phyloP scores from a whole-genome alignment of 108 stramenopile genomes.

The Nannochloropsis gaditana region DNA sequence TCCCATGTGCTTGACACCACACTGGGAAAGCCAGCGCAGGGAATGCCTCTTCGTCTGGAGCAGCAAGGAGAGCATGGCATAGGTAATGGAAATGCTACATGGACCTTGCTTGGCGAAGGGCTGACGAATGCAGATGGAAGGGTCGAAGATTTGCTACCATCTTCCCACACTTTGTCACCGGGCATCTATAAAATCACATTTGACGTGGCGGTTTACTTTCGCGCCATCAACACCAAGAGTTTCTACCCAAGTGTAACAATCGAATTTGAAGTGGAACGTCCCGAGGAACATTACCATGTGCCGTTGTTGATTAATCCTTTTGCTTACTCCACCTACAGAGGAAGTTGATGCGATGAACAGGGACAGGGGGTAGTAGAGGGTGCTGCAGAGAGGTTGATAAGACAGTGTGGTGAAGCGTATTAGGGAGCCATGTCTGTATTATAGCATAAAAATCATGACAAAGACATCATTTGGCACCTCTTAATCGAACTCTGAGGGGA shows the following conservation, averaged over 20 bases:
- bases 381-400: background rate
- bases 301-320: background rate
- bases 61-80: background rate
- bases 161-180: background rate
- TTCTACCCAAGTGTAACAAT: conserved; percentile 3
- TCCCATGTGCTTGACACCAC: conserved; percentile 24
- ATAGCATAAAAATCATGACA: too few species aligned
- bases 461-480: too few species aligned
- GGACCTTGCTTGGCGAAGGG: background rate
- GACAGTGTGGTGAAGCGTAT: too few species aligned
- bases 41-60: background rate
- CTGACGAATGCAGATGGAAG: conserved; percentile 3
- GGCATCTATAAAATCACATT: conserved; percentile 7
- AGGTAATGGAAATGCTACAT: background rate
- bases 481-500: too few species aligned
- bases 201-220: background rate
- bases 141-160: background rate
- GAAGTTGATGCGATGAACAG: background rate
- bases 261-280: conserved; percentile 17
- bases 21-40: background rate
- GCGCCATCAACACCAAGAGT: background rate
- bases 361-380: background rate
- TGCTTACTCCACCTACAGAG: conserved; percentile 23
- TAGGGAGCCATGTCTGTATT: too few species aligned
- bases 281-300: conserved; percentile 18